phyloP scores from a whole-genome alignment of 495 filamentous ascomycete species.

The Viridothelium virens region DNA sequence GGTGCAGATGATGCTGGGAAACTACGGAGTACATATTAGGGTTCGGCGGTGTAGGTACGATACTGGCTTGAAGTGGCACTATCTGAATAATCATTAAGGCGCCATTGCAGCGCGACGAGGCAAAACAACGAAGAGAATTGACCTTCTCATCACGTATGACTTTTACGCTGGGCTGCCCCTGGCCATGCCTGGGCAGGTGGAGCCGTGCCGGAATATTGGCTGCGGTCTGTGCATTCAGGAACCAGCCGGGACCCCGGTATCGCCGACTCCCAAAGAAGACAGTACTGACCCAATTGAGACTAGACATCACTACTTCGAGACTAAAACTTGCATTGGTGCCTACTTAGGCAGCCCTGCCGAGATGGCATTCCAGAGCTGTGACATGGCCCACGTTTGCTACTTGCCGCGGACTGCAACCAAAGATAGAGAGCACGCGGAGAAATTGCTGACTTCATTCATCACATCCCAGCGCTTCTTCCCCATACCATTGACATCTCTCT shows the following conservation, averaged over 20 bases:
- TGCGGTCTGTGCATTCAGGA: slow-evolving; percentile 9
- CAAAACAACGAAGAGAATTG: too few relatives aligned
- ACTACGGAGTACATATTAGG: too few relatives aligned
- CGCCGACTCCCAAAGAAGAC: background rate
- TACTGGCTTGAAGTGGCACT: too few relatives aligned
- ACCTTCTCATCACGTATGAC: background rate
- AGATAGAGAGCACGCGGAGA: background rate
- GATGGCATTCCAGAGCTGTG: background rate
- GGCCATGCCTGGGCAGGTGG: background rate
- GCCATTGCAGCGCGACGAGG: background rate
- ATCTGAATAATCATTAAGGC: too few relatives aligned
- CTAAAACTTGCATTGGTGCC: background rate
- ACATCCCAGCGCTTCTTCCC: background rate
- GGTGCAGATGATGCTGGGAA: too few relatives aligned
- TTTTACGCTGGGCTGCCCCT: background rate
- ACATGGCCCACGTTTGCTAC: background rate
- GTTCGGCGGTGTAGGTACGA: too few relatives aligned
- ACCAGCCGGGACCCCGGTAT: background rate
- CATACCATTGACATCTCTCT: background rate
- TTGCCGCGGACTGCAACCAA: background rate
- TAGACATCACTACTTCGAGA: background rate
- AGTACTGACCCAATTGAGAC: background rate
- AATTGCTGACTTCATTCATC: slow-evolving; percentile 5
- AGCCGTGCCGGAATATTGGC: slow-evolving; percentile 8
- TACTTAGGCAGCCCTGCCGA: background rate